Evolutionary conservation across 2,329 filamentous ascomycete genomes (phyloP), one percentile per base, ranked within the genome.

Genomic region (Sporothrix schenckii): DNA sequence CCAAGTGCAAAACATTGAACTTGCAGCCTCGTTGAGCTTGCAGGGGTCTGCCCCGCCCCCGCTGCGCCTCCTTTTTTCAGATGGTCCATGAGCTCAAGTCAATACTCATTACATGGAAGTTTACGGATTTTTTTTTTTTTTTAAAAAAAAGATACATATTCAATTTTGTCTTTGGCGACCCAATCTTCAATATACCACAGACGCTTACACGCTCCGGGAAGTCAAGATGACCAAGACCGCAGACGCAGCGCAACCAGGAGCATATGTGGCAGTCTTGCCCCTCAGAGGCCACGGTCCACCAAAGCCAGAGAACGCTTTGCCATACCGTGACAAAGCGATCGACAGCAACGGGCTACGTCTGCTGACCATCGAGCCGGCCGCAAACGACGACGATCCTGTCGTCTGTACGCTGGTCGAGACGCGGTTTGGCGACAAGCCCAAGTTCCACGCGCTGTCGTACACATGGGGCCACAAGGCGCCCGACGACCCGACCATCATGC

Each of bases 1-100:
- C 30, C 30, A 34, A 34, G 30, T 34, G 30, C 30, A 34, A 4
- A 34, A 34, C 30, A 6, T 4, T 34, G 4, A 34, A 34, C 30
- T 34, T 2, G 30, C 2, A 34, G 30, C 30, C 30, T 34, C 30
- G 30, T 34, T 6, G 30, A 19, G 13, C 34, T n/a, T 58, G 54
- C 54, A 58, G 54, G 54, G 54, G 19, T 39, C 30, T 13, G n/a
- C 34, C 34, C 56, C 34, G 56, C 34, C 56, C 56, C 34, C 56
- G 34, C 56, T 21, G 34, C 19, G 56, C 53, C 56, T 10, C 34
- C 14, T 19, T 58, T 60, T 60, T 56, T 9, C 13, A 3, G 13
- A 9, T 5, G 4, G 27, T 13, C 52, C 52, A 54, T 27, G 50
- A 52, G 19, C 50, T 34, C 30, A 34, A 34, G 24, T 24, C 24